Evolutionary conservation across 108 stramenopile species (phyloP), one percentile per base, ranked within the genome.

Genomic region (Nitzschia inconspicua): DNA sequence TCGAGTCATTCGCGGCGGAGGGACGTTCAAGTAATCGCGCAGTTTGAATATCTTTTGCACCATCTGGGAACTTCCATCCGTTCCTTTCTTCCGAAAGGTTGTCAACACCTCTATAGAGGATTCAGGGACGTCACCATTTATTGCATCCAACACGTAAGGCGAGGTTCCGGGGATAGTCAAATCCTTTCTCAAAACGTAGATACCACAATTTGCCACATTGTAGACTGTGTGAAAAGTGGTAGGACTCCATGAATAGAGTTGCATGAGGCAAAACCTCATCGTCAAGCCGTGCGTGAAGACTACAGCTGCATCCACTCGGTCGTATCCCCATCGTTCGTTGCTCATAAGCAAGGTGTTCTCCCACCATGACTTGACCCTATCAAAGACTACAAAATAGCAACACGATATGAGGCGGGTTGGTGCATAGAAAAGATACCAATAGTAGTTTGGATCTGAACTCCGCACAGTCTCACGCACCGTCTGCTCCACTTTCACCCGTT

Each of bases 301-400:
- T 8, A 78, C 72, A n/a, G 63, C 28, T 5, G 76, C 66, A 61
- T 71, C 69, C 44, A 72, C 62, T 14, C 44, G 43, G 1, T 70
- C 68, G 44, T 68, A 69, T 44, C 63, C 68, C 9, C 40, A 34
- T 19, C 74, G 61, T 24, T 25, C 29, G 57, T 75, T 75, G 68
- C 64, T 63, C 9, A 66, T 62, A 27, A 79, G 44, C 20, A 86
- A 54, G 11, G 72, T 59, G 16, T 83, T 82, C 28, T 26, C 43
- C 78, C 73, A 76, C 65, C 73, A 78, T 4, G 70, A 67, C 48
- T 68, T 78, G 44, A 80, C 75, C 0, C 79, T 70, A 37, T 73
- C 71, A 42, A 63, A 76, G 9, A 80, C n/a, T n/a, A n/a, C n/a
- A n/a, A n/a, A n/a, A n/a, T n/a, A n/a, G n/a, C n/a, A n/a, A n/a